Evolutionary conservation across 116 monocot species (phyloP).

Genomic region (Trichopus zeylanicus): DNA sequence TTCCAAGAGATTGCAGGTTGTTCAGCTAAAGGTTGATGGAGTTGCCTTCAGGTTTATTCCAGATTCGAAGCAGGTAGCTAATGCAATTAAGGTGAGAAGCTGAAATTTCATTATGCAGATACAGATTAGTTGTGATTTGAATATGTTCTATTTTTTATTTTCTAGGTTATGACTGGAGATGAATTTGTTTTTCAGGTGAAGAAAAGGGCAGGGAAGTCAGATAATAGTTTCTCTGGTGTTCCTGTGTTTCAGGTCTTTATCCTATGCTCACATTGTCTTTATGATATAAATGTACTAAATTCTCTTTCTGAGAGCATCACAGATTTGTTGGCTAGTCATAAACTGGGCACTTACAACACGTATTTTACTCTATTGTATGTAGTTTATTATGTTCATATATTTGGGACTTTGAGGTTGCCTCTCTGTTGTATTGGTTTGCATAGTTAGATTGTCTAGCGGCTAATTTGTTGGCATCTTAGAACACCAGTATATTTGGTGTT

Average conservation of each 20-base stretch:
- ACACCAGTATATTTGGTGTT: too few relatives aligned
- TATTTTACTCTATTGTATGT: too few relatives aligned
- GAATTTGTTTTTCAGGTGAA: slow-evolving; percentile 26
- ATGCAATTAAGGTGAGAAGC: slow-evolving; percentile 68
- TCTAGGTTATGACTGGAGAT: background rate
- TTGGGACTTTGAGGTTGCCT: too few relatives aligned
- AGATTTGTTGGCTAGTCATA: too few relatives aligned
- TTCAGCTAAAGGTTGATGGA: slow-evolving; percentile 77
- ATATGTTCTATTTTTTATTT: background rate
- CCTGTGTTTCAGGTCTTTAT: slow-evolving; percentile 84
- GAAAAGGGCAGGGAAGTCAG: slow-evolving; percentile 27
- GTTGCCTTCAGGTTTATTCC: slow-evolving; percentile 85
- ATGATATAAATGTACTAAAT: too few relatives aligned
- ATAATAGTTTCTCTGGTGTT: slow-evolving; percentile 58
- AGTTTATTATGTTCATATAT: too few relatives aligned
- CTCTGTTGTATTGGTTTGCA: too few relatives aligned
- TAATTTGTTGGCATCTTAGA: too few relatives aligned
- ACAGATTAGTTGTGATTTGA: background rate
- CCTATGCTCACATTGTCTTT: too few relatives aligned
- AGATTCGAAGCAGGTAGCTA: slow-evolving; percentile 64
- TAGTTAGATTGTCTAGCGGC: too few relatives aligned
- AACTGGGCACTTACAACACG: too few relatives aligned
- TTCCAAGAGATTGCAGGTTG: slow-evolving; percentile 51
- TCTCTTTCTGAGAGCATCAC: too few relatives aligned
- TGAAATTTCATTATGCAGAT: background rate